phyloP scores from a whole-genome alignment of 2,329 filamentous ascomycete species.

The Orbilia blumenaviensis region DNA sequence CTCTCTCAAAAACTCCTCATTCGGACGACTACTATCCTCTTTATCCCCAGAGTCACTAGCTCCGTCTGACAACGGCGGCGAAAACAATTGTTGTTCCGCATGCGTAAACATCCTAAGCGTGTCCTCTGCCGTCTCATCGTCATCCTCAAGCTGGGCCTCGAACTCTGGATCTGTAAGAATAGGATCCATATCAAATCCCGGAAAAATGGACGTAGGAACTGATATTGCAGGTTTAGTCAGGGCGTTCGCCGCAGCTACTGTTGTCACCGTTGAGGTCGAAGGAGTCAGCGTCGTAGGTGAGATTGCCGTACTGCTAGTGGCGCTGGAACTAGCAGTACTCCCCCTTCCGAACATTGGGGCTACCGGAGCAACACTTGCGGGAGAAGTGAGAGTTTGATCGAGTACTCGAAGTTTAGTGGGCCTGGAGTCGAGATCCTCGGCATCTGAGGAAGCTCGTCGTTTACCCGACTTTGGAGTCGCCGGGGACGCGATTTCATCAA shows the following conservation, averaged over 20 bases:
- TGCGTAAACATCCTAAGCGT: slow-evolving; percentile 48
- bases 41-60: slow-evolving; percentile 28
- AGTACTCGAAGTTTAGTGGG: slow-evolving; percentile 48
- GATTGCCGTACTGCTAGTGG: slow-evolving; percentile 27
- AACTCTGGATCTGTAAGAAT: slow-evolving; percentile 39
- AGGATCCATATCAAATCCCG: slow-evolving; percentile 46
- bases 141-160: slow-evolving; percentile 43
- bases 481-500: slow-evolving; percentile 20
- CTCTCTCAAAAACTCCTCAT: slow-evolving; percentile 46
- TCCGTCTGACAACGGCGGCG: slow-evolving; percentile 41
- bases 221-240: slow-evolving; percentile 3
- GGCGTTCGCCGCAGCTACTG: background rate
- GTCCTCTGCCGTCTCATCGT: slow-evolving; percentile 45
- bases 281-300: slow-evolving; percentile 2
- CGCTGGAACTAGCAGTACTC: background rate
- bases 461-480: slow-evolving; percentile 23
- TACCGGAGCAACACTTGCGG: slow-evolving; percentile 36
- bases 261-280: background rate
- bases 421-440: background rate
- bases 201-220: slow-evolving; percentile 30
- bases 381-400: slow-evolving; percentile 47
- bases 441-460: slow-evolving; percentile 23
- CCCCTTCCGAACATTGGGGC: slow-evolving; percentile 45
- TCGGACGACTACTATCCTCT: slow-evolving; percentile 16
- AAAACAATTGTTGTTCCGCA: slow-evolving; percentile 48